These are phyloP conservation scores for Suhomyces atakaporum DNA, from an alignment of 1,139 yeast species.

Conservation along the genomic window DNA sequence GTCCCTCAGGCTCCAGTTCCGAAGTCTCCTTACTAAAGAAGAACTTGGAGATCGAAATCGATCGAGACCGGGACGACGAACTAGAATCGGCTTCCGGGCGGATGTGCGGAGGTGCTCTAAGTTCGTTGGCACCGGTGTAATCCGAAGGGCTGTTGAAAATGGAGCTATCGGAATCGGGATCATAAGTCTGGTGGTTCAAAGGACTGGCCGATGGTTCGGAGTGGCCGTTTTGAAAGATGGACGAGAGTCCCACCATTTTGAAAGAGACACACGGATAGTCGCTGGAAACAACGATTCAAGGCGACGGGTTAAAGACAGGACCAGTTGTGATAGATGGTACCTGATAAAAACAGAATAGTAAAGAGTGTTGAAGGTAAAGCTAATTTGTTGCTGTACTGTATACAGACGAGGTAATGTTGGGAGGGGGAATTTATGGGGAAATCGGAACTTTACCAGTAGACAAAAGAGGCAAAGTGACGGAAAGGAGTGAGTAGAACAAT, in stretches of 20 bases:
- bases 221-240: constrained; percentile 14
- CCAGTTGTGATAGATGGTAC: too few relatives aligned
- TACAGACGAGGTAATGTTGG: background rate
- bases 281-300: too few relatives aligned
- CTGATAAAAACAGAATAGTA: background rate
- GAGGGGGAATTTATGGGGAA: background rate
- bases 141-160: constrained; percentile 9
- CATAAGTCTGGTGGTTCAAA: constrained; percentile 1
- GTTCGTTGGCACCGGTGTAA: constrained; percentile 2
- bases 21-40: constrained; percentile 20
- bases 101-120: constrained; percentile 14
- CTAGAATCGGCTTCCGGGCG: constrained; percentile 12
- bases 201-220: background rate
- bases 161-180: constrained; percentile 8
- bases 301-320: background rate
- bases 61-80: constrained; percentile 17
- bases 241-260: constrained; percentile 15
- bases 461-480: too few relatives aligned
- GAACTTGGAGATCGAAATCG: constrained; percentile 22
- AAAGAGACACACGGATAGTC: too few relatives aligned
- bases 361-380: background rate
- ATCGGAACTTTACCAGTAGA: too few relatives aligned
- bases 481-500: too few relatives aligned
- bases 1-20: constrained; percentile 3
- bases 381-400: constrained; percentile 1